Evolutionary conservation across 441 rosid genomes (phyloP), one percentile per base, ranked within the genome.

Genomic region (Jatropha podagrica): DNA sequence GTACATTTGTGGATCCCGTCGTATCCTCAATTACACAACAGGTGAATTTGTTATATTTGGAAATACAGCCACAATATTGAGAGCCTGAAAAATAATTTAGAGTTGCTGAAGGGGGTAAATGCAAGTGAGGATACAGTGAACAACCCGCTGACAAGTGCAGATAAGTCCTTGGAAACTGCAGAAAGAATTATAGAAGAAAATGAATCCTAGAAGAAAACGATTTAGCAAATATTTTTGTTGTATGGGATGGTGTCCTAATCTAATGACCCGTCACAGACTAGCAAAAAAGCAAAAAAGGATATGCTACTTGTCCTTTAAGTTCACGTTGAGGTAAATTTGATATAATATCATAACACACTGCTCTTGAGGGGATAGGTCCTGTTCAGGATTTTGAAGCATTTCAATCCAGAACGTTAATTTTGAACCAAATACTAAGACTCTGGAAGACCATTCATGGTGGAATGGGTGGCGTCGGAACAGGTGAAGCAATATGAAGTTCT

Each of bases 91-190:
- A 3, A 2, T 3, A 26, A 60, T 18, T 37, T 82, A 8, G 23
- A 32, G 46, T 26, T 65, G 55, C 79, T 86, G 18, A 23, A 10
- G 12, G 63, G 63, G 23, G 41, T 71, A 38, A 2, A 23, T n/a
- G 64, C 40, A 2, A 54, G 58, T 54, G 56, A 67, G 4, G 20
- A 18, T 0, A 5, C 14, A 18, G 83, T 79, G 13, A 0, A 13
- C 4, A 49, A 49, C 14, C 84, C 86, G 88, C 37, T 79, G 65
- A n/a, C 8, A 2, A 23, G 10, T 5, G 73, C 9, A 9, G 51
- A 69, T 18, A 13, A 15, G 27, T 26, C 65, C 42, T 65, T 49
- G 1, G 48, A 65, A 1, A 62, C 23, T n/a, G 78, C 60, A 13
- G 61, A 8, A 4, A 12, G 46, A 17, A 7, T 77, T 4, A 2